Evolutionary conservation across 1,284 basidiomycete genomes (phyloP), one percentile per base, ranked within the genome.

Genomic region (Ceratobasidium sp.): DNA sequence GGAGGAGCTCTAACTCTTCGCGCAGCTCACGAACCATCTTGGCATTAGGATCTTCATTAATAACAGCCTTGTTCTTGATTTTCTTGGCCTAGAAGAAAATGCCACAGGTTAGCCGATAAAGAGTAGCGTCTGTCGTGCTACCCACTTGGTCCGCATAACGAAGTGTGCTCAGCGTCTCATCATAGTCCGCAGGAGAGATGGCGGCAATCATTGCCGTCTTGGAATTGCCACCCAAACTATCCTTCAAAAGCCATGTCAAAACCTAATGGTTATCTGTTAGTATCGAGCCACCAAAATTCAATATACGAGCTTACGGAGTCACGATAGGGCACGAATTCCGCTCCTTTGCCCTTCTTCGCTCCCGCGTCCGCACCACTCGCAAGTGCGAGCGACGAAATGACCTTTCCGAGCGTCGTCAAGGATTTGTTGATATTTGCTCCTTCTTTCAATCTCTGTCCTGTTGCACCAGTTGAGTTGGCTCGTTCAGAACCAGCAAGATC

Each of bases 31-130:
- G 91, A 68, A 98, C 96, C 69, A 98, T 89, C 82, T 94, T 98
- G 77, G 96, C 96, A 76, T 98, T 99, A 20, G 97, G 96, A 84
- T 99, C 96, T 80, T 99, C 96, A 79, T 99, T 99, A 75, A 99
- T 93, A 60, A 98, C 88, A 17, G 96, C 96, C 83, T 98, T 97
- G 80, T 98, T 99, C 88, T 96, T 97, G 83, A 99, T 99, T 87
- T 96, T 97, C 89, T 99, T 99, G 29, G 96, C 96, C 77, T 85
- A 77, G 20, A 45, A 69, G 22, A 43, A 22, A 54, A 74, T 72
- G 42, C 40, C 29, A 57, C 40, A 29, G 31, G 45, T 38, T 1
- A 42, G 4, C 15, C 22, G 15, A 8, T 29, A 8, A 22, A 13
- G 22, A 20, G n/a, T 10, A 17, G 38, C 38, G 10, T 17, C 10